Evolutionary conservation across 2,329 filamentous ascomycete species (phyloP), one percentile per base, ranked within the genome.

Genomic region (Bimuria novae-zelandiae): DNA sequence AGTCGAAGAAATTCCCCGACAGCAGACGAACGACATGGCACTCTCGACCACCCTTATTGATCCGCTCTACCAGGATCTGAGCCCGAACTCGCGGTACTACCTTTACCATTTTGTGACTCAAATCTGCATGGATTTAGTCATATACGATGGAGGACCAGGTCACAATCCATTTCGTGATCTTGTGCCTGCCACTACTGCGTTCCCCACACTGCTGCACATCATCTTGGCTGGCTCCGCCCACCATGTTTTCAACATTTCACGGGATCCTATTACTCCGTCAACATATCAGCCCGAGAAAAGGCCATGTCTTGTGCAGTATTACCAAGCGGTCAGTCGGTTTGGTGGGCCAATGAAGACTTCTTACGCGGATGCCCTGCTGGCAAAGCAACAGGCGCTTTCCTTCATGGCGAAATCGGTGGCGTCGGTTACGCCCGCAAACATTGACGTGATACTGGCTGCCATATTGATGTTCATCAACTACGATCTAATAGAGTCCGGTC

Each of bases 41-140:
- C 60, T 76, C n/a, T 71, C 74, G 7, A 76, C 64, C 71, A 65
- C 75, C 25, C 70, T 84, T 43, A 75, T 79, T 23, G 83, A 86
- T 63, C 83, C 83, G 11, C 60, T 85, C 40, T 76, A 85, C 51
- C 80, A 83, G 58, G 79, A 83, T 57, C 75, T 85, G 37, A 76
- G 78, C 57, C 68, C 58, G 14, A 63, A 75, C 40, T 75, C 76
- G 2, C 73, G 79, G 32, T 77, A 78, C 53, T 81, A 81, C 49
- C 66, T 81, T 7, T 71, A 72, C 54, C 77, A 81, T 77, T 74
- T 69, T 29, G 82, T 69, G 67, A 79, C 49, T 71, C 67, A 79
- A 33, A 71, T 85, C 51, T 84, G 82, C 66, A 77, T 79, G 64
- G 82, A 84, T 59, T 76, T 85, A 54, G 75, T 80, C 0, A 68